phyloP scores from a whole-genome alignment of 805 yeast species.

The Yarrowia sp. region DNA sequence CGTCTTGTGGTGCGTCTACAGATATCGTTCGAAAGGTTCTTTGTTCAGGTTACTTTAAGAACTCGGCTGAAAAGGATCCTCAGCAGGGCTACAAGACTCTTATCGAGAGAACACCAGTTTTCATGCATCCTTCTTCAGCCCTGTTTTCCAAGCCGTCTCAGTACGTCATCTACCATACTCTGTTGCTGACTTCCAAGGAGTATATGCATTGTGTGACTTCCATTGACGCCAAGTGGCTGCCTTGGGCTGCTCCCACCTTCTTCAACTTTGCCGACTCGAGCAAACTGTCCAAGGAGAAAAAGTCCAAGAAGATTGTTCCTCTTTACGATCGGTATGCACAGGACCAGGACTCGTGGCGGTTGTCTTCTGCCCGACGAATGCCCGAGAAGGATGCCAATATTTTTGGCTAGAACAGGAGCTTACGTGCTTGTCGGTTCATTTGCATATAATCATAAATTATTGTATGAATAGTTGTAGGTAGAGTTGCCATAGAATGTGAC shows the following conservation, averaged over 20 bases:
- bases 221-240: constrained; percentile 66
- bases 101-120: constrained; percentile 46
- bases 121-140: constrained; percentile 82
- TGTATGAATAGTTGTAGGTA: neutral
- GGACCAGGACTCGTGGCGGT: constrained; percentile 71
- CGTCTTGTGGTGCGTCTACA: constrained; percentile 37
- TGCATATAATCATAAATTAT: neutral
- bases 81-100: constrained; percentile 50
- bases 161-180: constrained; percentile 72
- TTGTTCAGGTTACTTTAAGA: constrained; percentile 66
- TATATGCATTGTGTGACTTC: constrained; percentile 78
- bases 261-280: constrained; percentile 60
- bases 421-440: neutral
- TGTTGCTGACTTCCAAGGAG: constrained; percentile 81
- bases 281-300: constrained; percentile 49
- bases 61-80: constrained; percentile 61
- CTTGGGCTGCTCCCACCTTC: constrained; percentile 71
- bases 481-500: no score
- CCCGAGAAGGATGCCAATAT: constrained; percentile 22
- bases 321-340: constrained; percentile 57
- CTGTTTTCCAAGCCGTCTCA: constrained; percentile 74
- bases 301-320: constrained; percentile 68
- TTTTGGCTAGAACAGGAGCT: neutral
- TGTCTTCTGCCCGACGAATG: constrained; percentile 45
- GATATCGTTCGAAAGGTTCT: constrained; percentile 50